Base-by-base conservation (phyloP, 345 rosid species). In the Passiflora organensis region DNA sequence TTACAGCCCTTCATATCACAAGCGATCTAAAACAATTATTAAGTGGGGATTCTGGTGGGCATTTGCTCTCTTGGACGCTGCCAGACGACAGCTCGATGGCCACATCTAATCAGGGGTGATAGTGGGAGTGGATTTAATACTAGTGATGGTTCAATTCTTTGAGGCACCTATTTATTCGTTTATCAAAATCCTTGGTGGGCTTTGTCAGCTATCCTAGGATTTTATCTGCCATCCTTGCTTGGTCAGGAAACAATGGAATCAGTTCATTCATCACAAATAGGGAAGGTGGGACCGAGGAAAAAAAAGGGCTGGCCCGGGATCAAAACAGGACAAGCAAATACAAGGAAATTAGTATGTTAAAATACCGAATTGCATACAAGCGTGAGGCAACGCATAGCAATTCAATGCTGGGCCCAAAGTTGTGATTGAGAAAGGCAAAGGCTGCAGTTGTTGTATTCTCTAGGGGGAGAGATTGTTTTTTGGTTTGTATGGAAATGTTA, bases 31-130 rank as follows among this genome's bases (percentile, higher is more conserved):
- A 87, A 84, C 99, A 94, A 78, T 72, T 94, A 55, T 76, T 94
- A 37, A 94, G 88, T 58, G 99, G 99, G 50, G 99, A 94, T 72
- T 85, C 84, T 20, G 75, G 69, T 21, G 99, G 99, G 64, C 88
- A 89, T 66, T 73, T 94, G 73, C 59, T 76, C 38, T 89, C 99
- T n/a, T 94, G 97, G 99, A 85, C 88, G 8, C 55, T 87, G n/a
- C 88, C 86, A 22, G 99, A 89, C 54, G 97, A 85, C 72, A 78
- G 77, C 72, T 74, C 80, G 59, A 79, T 69, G 72, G 70, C 76
- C 63, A 83, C 97, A 5, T 46, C 78, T 49, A 81, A 80, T 62
- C 78, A 71, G 69, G 90, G 80, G 72, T 82, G 57, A 79, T 20
- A 24, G 28, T 21, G 41, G 13, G 38, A 11, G 47, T 57, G 10